Evolutionary conservation across 768 basidiomycete species (phyloP), one percentile per base, ranked within the genome.

Genomic region (Tylopilus rubrobrunneus): DNA sequence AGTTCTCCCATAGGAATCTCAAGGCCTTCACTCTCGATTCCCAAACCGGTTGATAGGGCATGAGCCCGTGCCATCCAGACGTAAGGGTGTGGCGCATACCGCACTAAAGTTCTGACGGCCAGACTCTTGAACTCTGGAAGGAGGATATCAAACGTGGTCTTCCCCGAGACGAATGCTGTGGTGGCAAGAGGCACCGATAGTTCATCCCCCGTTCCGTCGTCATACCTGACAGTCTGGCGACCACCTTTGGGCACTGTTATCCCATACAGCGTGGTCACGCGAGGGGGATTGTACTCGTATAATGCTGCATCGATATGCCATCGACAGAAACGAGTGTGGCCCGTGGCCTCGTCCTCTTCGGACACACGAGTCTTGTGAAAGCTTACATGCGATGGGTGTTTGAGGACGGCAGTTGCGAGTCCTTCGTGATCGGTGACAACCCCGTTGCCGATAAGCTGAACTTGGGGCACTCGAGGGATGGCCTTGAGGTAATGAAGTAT

Each of bases 221-320:
- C 19, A 19, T 19, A 19, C 19, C 19, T 19, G 19, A 19, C 19
- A 19, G 19, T 19, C 19, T 19, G 19, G 19, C 19, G 19, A 19
- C 1, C 19, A 19, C 19, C 19, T 19, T 19, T 19, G 19, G 19
- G 19, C 19, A 19, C 19, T 19, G 19, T 19, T 19, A 94, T 76
- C 1, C 84, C 89, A 60, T 91, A 92, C 21, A 95, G 80, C 0
- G 91, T 89, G 6, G 93, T 95, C 40, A 89, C 91, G 57, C 79
- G 85, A 4, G 92, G 92, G 14, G 88, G 88, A 25, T 82, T 80
- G 14, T 86, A 76, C 49, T 86, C 82, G 65, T 89, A 89, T 36
- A 92, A 71, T 2, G 90, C 90, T 1, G 93, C 92, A 62, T 94
- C 92, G 69, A 94, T 93, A 68, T 95, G 90, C 91, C 92, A 93